These are phyloP conservation scores for Phyllosticta citriasiana DNA, from an alignment of 2,329 filamentous ascomycete species.

Conservation along the genomic window DNA sequence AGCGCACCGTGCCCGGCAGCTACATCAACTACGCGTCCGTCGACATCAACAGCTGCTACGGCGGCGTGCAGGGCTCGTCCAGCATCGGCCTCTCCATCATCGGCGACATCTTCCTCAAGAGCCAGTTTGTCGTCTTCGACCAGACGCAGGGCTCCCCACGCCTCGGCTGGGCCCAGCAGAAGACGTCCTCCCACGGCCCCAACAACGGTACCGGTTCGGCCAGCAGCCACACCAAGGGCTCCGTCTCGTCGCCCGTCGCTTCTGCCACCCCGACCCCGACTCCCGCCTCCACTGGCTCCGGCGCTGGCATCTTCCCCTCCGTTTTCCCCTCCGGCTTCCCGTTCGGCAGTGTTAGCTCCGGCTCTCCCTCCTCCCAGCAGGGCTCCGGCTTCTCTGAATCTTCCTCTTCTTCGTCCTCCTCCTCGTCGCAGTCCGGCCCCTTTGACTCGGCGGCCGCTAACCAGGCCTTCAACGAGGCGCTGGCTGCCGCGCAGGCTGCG, in stretches of 20 bases:
- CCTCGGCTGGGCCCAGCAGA: conserved; percentile 28
- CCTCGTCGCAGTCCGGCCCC: not conserved
- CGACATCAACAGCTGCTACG: conserved; percentile 51
- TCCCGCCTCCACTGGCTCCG: not conserved
- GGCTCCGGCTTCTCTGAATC: not conserved
- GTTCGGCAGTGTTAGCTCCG: not conserved
- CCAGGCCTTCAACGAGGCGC: not conserved
- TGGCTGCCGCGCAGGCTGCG: not conserved
- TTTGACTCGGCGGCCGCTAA: not conserved
- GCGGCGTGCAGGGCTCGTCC: conserved; percentile 58
- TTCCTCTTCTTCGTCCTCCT: not conserved
- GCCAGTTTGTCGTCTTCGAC: conserved; percentile 64
- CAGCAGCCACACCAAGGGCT: not conserved
- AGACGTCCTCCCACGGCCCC: not conserved
- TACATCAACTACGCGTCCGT: conserved; percentile 46
- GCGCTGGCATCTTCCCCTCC: not conserved
- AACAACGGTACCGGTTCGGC: not conserved
- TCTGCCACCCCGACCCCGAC: not conserved
- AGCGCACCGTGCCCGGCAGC: conserved; percentile 42
- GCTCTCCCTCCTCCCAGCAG: not conserved
- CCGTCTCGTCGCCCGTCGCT: not conserved
- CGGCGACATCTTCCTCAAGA: conserved; percentile 72
- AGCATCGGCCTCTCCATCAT: conserved; percentile 58
- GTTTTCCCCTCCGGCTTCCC: not conserved
- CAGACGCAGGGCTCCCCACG: conserved; percentile 23